A percentile compares a stretch with the other conserved stretches of the same genome.
Conservation (phyloP, 2,329 filamentous ascomycete genomes). For the Aspergillus spinulosporus region DNA sequence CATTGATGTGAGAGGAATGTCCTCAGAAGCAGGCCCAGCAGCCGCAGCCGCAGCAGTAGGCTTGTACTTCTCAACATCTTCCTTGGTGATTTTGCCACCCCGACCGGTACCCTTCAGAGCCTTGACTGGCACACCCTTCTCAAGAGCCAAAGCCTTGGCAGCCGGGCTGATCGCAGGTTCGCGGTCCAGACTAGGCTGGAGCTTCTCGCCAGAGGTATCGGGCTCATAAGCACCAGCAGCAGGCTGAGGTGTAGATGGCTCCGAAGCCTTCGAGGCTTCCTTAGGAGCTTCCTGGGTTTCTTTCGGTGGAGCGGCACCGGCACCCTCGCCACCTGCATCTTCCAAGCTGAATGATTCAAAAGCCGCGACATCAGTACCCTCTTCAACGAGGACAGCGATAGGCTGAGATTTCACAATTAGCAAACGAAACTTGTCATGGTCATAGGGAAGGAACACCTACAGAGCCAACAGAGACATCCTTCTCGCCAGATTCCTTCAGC, state of each 20-base stretch:
- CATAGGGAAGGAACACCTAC: constrained; percentile 61
- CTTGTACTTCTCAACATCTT: constrained; percentile 86
- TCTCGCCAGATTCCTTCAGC: constrained; percentile 86
- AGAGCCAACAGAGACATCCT: constrained; percentile 90
- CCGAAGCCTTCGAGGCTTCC: constrained; percentile 42
- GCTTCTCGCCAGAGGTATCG: constrained; percentile 69
- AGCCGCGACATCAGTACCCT: constrained; percentile 79
- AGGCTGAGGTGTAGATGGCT: constrained; percentile 62
- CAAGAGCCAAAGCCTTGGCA: constrained; percentile 78
- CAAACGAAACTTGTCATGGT: not conserved
- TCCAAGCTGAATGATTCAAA: constrained; percentile 86
- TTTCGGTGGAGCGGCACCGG: constrained; percentile 59
- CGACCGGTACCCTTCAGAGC: constrained; percentile 83
- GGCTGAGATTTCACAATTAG: constrained; percentile 60
- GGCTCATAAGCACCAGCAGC: constrained; percentile 61
- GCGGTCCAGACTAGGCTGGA: constrained; percentile 83
- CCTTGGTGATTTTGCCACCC: constrained; percentile 83
- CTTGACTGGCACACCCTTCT: constrained; percentile 76
- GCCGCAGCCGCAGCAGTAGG: constrained; percentile 54
- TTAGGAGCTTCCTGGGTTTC: constrained; percentile 31
- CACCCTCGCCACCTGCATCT: constrained; percentile 77
- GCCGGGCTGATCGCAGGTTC: constrained; percentile 70
- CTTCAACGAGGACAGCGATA: constrained; percentile 92
- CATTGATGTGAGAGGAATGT: constrained; percentile 85
- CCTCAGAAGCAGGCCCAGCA: constrained; percentile 71